Conservation (phyloP, 2,329 filamentous ascomycete species). For the Decorospora gaudefroyi region DNA sequence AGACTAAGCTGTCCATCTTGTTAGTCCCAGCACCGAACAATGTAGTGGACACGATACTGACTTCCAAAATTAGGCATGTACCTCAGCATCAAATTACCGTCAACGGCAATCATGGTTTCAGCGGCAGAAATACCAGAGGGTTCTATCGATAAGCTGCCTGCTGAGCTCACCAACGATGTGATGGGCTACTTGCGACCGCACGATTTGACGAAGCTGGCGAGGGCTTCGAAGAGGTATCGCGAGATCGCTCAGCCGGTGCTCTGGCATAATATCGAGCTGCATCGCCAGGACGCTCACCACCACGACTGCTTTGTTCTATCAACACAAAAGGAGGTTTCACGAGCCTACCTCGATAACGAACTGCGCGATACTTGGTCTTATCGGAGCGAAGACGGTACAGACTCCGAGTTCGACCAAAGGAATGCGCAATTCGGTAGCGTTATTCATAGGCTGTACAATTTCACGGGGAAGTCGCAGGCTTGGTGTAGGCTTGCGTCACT, state of each 20-base stretch:
- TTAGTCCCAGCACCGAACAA: too few species aligned
- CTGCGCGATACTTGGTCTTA: not conserved
- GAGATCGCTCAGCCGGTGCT: constrained; percentile 1
- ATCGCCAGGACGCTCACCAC: not conserved
- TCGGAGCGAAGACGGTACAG: not conserved
- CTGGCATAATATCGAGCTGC: constrained; percentile 9
- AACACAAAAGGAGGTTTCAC: not conserved
- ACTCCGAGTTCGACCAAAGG: not conserved
- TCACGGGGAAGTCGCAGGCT: not conserved
- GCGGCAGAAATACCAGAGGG: not conserved
- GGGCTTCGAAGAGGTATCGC: constrained; percentile 7
- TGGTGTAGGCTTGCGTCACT: not conserved
- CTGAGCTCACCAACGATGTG: constrained; percentile 6
- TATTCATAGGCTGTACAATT: not conserved
- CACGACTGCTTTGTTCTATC: not conserved
- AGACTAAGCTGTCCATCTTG: too few species aligned
- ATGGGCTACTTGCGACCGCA: constrained; percentile 1
- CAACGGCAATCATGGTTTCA: not conserved
- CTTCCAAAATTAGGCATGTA: too few species aligned
- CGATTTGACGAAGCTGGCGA: constrained; percentile 8
- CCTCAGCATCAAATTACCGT: not conserved
- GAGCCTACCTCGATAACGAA: not conserved
- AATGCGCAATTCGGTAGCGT: not conserved
- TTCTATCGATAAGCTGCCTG: not conserved
- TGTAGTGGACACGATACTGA: too few species aligned